Conservation (phyloP, 495 filamentous ascomycete genomes). For the Pyronema domesticum region DNA sequence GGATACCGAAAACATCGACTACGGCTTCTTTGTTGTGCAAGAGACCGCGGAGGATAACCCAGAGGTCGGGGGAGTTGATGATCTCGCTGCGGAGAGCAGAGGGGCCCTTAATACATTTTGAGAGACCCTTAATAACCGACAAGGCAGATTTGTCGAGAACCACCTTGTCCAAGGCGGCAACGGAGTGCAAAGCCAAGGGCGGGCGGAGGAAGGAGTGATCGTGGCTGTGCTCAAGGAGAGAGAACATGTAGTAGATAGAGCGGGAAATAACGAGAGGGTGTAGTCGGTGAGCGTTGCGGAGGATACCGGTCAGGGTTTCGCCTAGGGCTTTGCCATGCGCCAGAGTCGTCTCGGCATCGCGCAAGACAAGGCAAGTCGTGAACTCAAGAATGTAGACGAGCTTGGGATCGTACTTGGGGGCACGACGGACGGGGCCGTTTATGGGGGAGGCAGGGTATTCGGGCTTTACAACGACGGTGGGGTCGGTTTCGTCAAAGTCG, state of each 20-base stretch:
- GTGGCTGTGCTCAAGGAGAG: constrained; percentile 68
- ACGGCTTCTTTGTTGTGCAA: constrained; percentile 48
- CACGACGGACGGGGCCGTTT: constrained; percentile 30
- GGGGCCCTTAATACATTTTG: constrained; percentile 51
- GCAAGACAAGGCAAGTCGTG: constrained; percentile 64
- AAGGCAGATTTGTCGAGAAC: constrained; percentile 56
- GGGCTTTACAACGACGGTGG: constrained; percentile 72
- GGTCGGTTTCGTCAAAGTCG: constrained; percentile 41
- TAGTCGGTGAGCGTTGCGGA: constrained; percentile 58
- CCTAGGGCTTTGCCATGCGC: constrained; percentile 59
- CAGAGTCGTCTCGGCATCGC: constrained; percentile 53
- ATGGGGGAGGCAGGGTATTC: constrained; percentile 46
- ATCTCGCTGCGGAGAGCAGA: constrained; percentile 61
- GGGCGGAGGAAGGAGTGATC: constrained; percentile 81
- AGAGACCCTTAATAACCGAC: constrained; percentile 59
- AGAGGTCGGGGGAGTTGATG: constrained; percentile 92
- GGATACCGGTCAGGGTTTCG: constrained; percentile 58
- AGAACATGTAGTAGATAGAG: constrained; percentile 70
- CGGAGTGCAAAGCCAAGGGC: constrained; percentile 79
- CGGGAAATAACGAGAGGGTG: constrained; percentile 69
- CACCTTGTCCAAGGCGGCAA: constrained; percentile 69
- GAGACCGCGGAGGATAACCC: constrained; percentile 71
- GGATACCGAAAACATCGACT: constrained; percentile 61
- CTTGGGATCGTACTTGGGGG: constrained; percentile 64
- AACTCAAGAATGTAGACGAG: constrained; percentile 79